phyloP scores from a whole-genome alignment of 2,329 filamentous ascomycete species.

The Aspergillus ochraceus region DNA sequence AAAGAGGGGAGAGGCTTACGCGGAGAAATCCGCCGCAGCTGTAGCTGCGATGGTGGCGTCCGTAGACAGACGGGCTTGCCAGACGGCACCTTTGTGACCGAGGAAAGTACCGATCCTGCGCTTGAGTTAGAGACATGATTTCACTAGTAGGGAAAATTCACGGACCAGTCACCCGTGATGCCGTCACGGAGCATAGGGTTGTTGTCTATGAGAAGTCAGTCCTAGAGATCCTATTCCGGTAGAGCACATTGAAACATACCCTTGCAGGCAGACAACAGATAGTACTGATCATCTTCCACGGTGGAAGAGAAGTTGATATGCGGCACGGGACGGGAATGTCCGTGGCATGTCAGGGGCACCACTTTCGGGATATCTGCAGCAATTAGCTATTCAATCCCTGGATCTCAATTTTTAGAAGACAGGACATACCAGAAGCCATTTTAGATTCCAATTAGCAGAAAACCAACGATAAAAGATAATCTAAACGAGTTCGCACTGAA shows the following conservation, averaged over 20 bases:
- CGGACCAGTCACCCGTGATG: conserved; percentile 86
- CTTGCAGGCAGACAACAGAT: conserved; percentile 91
- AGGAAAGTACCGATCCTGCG: conserved; percentile 90
- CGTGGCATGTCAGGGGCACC: conserved; percentile 90
- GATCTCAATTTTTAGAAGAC: no score
- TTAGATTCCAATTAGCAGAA: background rate
- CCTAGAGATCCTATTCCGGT: background rate
- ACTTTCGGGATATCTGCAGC: conserved; percentile 54
- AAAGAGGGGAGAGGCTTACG: conserved; percentile 55
- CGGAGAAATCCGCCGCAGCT: conserved; percentile 92
- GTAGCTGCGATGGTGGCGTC: conserved; percentile 88
- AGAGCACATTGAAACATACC: conserved; percentile 48
- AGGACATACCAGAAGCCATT: conserved; percentile 21
- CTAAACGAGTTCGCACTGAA: background rate
- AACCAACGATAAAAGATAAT: conserved; percentile 1
- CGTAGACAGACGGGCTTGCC: conserved; percentile 87
- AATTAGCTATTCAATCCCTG: background rate
- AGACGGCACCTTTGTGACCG: conserved; percentile 96
- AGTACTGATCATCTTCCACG: conserved; percentile 80
- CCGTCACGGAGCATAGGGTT: conserved; percentile 98
- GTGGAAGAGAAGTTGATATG: conserved; percentile 87
- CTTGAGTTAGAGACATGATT: conserved; percentile 9
- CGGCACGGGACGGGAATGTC: conserved; percentile 87
- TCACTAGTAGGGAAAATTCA: background rate
- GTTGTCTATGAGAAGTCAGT: conserved; percentile 63